Base-by-base conservation (phyloP, 345 rosid species). In the Populus tremula region DNA sequence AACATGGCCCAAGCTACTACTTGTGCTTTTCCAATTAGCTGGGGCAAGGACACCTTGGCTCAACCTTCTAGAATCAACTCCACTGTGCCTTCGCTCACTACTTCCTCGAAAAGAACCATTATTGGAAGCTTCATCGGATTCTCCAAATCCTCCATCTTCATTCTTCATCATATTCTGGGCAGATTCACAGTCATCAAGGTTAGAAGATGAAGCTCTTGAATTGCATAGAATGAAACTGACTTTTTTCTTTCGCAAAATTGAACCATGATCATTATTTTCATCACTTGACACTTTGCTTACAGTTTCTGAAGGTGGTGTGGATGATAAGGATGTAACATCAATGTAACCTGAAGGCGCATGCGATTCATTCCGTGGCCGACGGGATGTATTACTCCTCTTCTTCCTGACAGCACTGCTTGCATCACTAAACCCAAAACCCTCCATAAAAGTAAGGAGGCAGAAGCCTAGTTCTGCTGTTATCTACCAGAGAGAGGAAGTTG, bases 41-140 rank as follows among this genome's bases (percentile, higher is more conserved):
- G 79, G 84, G 21, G 82, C 73, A 64, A 82, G 84, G 35, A 74
- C 84, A 64, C 84, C 84, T 78, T 82, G 82, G 27, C 77, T 82
- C 65, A 71, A 82, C 78, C 84, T 75, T 71, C 63, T 83, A 23
- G 86, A 82, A 61, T 84, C 80, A 49, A 75, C 85, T 72, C 85
- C 88, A 50, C 77, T 70, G 41, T 70, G 76, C 73, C 82, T 82
- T 72, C 70, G 76, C 65, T 78, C 84, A 53, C 70, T 82, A 50
- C 81, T 82, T 5, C 79, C 82, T 79, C 83, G 91, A 49, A 88
- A 90, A 59, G 91, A 89, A 69, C 86, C 86, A 66, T 86, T 85
- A 53, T 87, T 89, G 25, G 97, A 90, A 73, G 90, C 93, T 81
- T 90, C 94, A 75, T 92, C 92, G 25, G 92, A 89, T 74, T 90